Evolutionary conservation across 78 protist species (phyloP).

Genomic region (Guillardia theta): DNA sequence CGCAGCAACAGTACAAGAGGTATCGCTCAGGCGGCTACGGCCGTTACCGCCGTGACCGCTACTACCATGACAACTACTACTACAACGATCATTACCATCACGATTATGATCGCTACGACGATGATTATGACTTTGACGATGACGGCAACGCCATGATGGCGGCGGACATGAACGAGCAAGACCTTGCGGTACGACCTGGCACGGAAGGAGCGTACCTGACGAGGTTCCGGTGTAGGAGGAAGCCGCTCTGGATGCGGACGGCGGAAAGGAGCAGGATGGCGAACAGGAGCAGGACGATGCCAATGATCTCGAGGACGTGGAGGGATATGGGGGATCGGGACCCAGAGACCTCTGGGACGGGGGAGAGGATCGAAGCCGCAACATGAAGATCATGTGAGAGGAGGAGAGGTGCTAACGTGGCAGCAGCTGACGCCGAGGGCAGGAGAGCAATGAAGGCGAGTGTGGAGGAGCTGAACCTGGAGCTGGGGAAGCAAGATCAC

Average conservation of each 20-base stretch:
- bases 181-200: too few relatives aligned
- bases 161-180: background rate
- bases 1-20: background rate
- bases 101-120: background rate
- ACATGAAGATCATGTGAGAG: background rate
- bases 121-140: background rate
- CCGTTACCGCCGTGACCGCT: background rate
- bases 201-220: too few relatives aligned
- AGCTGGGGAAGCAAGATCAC: too few relatives aligned
- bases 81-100: background rate
- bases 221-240: background rate
- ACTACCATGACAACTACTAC: background rate
- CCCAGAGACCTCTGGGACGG: background rate
- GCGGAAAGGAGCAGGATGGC: background rate
- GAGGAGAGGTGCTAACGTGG: too few relatives aligned
- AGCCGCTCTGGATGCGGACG: background rate
- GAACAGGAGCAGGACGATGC: background rate
- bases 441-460: too few relatives aligned
- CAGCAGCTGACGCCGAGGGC: too few relatives aligned
- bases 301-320: background rate
- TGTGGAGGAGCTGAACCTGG: too few relatives aligned
- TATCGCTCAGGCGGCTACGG: background rate
- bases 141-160: background rate
- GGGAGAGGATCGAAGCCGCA: background rate
- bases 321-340: background rate